These are phyloP conservation scores for Mycena citricolor DNA, from an alignment of 1,284 basidiomycete genomes.

Conservation along the genomic window DNA sequence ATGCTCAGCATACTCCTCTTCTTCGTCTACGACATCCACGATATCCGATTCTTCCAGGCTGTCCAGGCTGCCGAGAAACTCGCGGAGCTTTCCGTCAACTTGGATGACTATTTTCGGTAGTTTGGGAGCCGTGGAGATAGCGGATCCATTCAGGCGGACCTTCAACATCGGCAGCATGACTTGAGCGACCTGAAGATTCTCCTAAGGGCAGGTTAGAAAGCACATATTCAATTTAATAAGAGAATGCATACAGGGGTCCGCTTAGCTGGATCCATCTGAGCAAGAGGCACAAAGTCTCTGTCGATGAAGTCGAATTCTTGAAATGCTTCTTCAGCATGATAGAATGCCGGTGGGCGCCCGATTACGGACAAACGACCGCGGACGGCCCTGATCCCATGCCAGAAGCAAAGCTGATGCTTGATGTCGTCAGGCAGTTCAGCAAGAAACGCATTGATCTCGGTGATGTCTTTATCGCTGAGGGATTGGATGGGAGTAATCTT, in stretches of 20 bases:
- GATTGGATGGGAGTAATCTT: background rate
- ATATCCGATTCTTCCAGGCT: no score
- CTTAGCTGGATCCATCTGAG: slow-evolving; percentile 16
- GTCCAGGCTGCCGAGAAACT: no score
- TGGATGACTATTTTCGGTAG: slow-evolving; percentile 2
- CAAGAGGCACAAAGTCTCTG: slow-evolving; percentile 25
- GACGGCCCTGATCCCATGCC: slow-evolving; percentile 29
- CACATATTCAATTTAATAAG: no score
- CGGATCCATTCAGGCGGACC: slow-evolving; percentile 1
- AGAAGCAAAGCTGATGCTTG: slow-evolving; percentile 34
- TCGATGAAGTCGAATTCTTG: slow-evolving; percentile 27
- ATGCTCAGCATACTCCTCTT: slow-evolving; percentile 11
- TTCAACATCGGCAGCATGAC: background rate
- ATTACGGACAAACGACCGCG: slow-evolving; percentile 25
- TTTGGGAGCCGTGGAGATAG: background rate
- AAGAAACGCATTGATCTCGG: slow-evolving; percentile 19
- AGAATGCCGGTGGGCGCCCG: slow-evolving; percentile 20
- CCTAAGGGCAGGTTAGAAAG: no score
- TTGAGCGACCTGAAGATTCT: slow-evolving; percentile 9
- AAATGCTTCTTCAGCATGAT: slow-evolving; percentile 24
- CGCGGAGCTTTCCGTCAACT: background rate
- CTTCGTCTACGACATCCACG: background rate
- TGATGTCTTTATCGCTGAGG: slow-evolving; percentile 7
- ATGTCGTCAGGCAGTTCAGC: slow-evolving; percentile 23
- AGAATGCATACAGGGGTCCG: no score